Conservation (phyloP, 2,329 filamentous ascomycete species). For the Remersonia thermophila region DNA sequence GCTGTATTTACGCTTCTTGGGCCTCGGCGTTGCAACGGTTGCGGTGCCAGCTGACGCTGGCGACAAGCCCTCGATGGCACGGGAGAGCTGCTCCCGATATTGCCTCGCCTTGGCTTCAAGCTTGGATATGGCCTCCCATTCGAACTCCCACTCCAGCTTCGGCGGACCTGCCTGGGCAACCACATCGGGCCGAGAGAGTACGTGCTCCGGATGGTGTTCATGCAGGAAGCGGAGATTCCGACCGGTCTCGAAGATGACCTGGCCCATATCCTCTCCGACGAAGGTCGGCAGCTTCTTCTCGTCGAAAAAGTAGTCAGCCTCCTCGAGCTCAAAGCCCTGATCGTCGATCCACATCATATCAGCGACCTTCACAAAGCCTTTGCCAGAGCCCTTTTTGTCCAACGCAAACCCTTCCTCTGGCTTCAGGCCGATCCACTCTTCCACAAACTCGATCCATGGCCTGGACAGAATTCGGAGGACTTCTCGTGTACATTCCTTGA, state of each 20-base stretch:
- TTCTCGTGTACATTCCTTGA: constrained; percentile 54
- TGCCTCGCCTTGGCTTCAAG: constrained; percentile 48
- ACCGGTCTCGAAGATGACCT: constrained; percentile 67
- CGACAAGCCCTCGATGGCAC: constrained; percentile 18
- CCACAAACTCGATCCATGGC: constrained; percentile 31
- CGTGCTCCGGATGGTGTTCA: constrained; percentile 57
- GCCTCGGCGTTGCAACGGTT: constrained; percentile 2
- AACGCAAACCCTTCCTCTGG: constrained; percentile 43
- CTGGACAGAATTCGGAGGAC: constrained; percentile 35
- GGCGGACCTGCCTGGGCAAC: constrained; percentile 39
- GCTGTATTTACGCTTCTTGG: constrained; percentile 1
- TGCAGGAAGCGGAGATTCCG: constrained; percentile 63
- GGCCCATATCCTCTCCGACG: constrained; percentile 55
- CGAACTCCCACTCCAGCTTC: constrained; percentile 53
- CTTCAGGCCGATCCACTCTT: constrained; percentile 63
- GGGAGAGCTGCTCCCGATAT: constrained; percentile 35
- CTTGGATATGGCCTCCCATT: constrained; percentile 54
- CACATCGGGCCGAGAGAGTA: constrained; percentile 43
- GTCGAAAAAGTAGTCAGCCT: constrained; percentile 51
- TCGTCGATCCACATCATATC: constrained; percentile 44
- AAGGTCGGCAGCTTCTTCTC: constrained; percentile 57
- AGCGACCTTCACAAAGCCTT: constrained; percentile 50
- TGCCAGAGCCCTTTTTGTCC: constrained; percentile 35
- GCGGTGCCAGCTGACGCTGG: constrained; percentile 8
- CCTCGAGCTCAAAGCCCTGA: constrained; percentile 42